Percentiles rank a stretch among this genome's conserved stretches.
phyloP scores from a whole-genome alignment of 1,284 basidiomycete species.

The Porodaedalea pini region DNA sequence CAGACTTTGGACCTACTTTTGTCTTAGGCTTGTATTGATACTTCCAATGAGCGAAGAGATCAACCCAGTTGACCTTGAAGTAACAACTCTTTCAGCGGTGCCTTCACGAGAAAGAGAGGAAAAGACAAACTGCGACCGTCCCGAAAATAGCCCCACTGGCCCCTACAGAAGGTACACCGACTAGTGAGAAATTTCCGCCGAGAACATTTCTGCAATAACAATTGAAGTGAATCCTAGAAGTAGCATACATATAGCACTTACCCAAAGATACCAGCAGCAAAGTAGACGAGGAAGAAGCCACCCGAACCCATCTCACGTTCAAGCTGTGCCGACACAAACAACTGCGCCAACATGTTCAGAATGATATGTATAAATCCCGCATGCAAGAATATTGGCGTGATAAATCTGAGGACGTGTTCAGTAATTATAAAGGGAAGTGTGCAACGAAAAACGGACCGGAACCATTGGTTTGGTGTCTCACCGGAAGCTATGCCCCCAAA shows the following conservation, averaged over 20 bases:
- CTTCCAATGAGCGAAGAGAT: conserved; percentile 90
- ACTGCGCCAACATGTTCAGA: conserved; percentile 87
- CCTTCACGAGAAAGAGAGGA: background rate
- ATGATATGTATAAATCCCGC: conserved; percentile 87
- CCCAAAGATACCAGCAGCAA: conserved; percentile 90
- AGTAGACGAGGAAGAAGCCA: conserved; percentile 80
- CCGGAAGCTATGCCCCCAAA: conserved; percentile 75
- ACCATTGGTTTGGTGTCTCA: conserved; percentile 78
- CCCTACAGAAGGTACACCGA: conserved; percentile 89
- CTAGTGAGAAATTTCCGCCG: conserved; percentile 88
- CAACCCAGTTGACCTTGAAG: conserved; percentile 73
- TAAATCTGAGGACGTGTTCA: conserved; percentile 51
- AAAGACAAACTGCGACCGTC: conserved; percentile 67
- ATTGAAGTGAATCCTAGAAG: conserved; percentile 15
- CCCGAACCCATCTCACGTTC: conserved; percentile 84
- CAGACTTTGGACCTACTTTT: conserved; percentile 47
- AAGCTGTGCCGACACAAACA: conserved; percentile 78
- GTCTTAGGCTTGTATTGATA: conserved; percentile 77
- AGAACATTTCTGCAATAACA: conserved; percentile 60
- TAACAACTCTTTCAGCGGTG: conserved; percentile 10
- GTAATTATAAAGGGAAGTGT: background rate
- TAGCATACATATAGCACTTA: conserved; percentile 31
- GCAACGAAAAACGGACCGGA: conserved; percentile 49
- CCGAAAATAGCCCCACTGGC: conserved; percentile 95
- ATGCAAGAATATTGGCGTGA: conserved; percentile 86